phyloP scores from a whole-genome alignment of 768 basidiomycete genomes.

The Exidia glandulosa region DNA sequence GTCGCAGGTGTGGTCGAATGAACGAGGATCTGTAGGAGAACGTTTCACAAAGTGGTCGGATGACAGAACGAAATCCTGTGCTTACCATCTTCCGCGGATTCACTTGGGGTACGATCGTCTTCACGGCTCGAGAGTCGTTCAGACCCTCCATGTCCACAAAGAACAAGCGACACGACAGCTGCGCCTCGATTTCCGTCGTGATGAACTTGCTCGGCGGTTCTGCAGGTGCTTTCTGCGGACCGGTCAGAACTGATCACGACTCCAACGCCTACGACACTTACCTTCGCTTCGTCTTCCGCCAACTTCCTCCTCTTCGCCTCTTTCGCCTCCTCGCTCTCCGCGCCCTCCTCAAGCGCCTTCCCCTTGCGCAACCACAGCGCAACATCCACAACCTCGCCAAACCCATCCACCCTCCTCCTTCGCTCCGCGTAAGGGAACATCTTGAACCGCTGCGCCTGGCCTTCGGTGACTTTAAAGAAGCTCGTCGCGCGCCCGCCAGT shows the following conservation, averaged over 20 bases:
- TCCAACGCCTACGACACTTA: conserved; percentile 16
- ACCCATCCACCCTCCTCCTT: conserved; percentile 85
- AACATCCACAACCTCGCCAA: conserved; percentile 90
- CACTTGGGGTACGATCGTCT: conserved; percentile 92
- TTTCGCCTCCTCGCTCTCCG: conserved; percentile 69
- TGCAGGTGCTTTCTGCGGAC: conserved; percentile 48
- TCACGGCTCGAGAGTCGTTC: conserved; percentile 93
- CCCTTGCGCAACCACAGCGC: conserved; percentile 93
- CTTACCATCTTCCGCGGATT: conserved; percentile 90
- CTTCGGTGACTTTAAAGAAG: conserved; percentile 72
- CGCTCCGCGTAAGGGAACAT: conserved; percentile 98
- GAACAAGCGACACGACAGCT: conserved; percentile 74
- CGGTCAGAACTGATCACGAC: background rate
- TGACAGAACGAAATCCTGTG: too few species aligned
- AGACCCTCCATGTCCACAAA: conserved; percentile 95
- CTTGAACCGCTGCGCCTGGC: conserved; percentile 70
- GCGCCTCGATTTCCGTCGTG: conserved; percentile 60
- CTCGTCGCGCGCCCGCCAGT: conserved; percentile 78
- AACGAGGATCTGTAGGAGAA: conserved; percentile 62
- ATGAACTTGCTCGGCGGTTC: conserved; percentile 92
- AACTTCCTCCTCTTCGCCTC: conserved; percentile 55
- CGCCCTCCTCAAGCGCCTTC: conserved; percentile 82
- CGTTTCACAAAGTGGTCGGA: too few species aligned
- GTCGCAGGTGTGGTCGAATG: conserved; percentile 63
- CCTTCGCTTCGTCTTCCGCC: conserved; percentile 77